Evolutionary conservation across 805 yeast species (phyloP).

Genomic region (Spathaspora hagerdaliae): DNA sequence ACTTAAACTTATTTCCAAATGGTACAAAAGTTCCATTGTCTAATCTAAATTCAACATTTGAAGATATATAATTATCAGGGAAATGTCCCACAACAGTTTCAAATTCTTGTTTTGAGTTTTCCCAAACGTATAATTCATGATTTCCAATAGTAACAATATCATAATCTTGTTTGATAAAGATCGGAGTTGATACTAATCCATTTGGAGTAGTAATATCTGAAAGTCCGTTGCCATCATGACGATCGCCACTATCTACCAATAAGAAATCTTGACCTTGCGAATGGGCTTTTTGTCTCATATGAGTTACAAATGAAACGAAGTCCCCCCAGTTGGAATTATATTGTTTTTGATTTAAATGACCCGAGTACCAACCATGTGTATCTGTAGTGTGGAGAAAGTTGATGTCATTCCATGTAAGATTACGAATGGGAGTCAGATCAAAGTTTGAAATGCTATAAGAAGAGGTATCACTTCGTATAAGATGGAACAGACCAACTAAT

Average conservation of each 20-base stretch:
- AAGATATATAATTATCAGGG: conserved; percentile 62
- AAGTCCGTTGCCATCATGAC: conserved; percentile 92
- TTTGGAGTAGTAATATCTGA: conserved; percentile 74
- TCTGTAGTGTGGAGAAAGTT: conserved; percentile 94
- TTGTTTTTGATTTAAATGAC: conserved; percentile 74
- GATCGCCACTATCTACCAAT: conserved; percentile 85
- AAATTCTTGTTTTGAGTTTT: conserved; percentile 62
- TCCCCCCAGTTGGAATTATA: conserved; percentile 94
- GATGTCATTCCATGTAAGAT: conserved; percentile 63
- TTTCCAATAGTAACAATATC: conserved; percentile 86
- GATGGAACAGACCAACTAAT: not conserved
- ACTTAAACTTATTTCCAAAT: conserved; percentile 64
- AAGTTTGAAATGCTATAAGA: not conserved
- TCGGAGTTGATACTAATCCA: conserved; percentile 58
- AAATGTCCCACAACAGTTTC: conserved; percentile 54
- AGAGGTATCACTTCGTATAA: not conserved
- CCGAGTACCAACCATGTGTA: conserved; percentile 95
- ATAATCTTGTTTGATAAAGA: conserved; percentile 63
- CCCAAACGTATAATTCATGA: conserved; percentile 78
- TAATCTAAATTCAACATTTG: conserved; percentile 61
- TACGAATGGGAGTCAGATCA: conserved; percentile 9
- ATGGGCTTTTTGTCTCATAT: conserved; percentile 45
- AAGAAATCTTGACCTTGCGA: conserved; percentile 56
- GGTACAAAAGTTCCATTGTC: conserved; percentile 47
- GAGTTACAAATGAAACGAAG: conserved; percentile 61